Evolutionary conservation across 768 basidiomycete species (phyloP), one percentile per base, ranked within the genome.

Genomic region (Leccinum subtestaceum): DNA sequence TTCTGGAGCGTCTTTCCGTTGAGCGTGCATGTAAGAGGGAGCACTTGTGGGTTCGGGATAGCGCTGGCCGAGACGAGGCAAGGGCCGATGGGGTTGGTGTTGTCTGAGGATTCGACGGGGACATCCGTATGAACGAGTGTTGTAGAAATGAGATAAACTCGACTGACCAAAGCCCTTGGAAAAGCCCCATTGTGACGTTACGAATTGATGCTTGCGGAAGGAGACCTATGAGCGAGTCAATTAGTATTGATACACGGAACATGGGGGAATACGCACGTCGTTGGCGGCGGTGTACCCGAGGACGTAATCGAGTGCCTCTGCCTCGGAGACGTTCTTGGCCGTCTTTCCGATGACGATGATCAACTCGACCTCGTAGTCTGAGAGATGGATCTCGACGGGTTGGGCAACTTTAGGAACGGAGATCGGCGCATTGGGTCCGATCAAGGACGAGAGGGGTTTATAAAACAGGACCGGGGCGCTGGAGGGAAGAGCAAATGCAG

Each of bases 281-380:
- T 93, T 93, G 5, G 84, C 88, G 3, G 79, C 87, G 3, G 88
- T 90, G 67, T 93, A 95, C 2, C 84, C 93, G 0, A 95, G 80
- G 17, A 95, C 88, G 65, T 93, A 93, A 70, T 94, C 87, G 45
- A 95, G 78, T 0, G 93, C 93, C 7, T 94, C 85, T 1, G 77
- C 84, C 68, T 91, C 90, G 0, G 84, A 80, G 23, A 96, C 91
- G 67, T 95, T 74, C 77, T 88, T 92, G 13, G 87, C 87, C 1
- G 85, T 69, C 69, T 89, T 92, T 43, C 93, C 92, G 53, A 96
- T 89, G 56, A 95, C 87, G 62, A 96, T 81, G 31, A 83, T 85
- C 29, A 93, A 75, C 63, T 93, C 91, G 55, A 87, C 89, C 65
- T 93, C 91, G 64, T 92, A 93, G 72, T 93, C 91, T 0, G 91